Base-by-base conservation (phyloP, 2,329 filamentous ascomycete species). In the Cordyceps tenuipes region DNA sequence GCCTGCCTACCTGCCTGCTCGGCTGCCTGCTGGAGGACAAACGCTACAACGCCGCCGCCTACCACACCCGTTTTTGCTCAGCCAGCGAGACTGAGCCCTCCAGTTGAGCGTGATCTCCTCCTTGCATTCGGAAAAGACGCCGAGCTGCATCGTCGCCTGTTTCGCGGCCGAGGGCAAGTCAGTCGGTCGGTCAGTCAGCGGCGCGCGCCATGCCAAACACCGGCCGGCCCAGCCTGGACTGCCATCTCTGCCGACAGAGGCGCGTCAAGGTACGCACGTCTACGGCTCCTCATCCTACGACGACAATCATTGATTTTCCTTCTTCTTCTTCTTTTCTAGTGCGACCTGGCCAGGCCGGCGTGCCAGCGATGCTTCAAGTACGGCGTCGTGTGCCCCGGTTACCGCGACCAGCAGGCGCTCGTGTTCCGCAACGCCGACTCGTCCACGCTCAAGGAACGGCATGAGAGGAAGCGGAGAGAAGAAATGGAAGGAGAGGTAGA, bases 331-430 rank as follows among this genome's bases (percentile, higher is more conserved):
- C 23, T 23, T 23, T 17, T 43, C n/a, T 55, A 76, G 74, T 76
- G 74, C 59, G 74, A 76, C 61, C 72, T 76, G 17, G 69, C 54
- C 17, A 71, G 71, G n/a, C 74, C 74, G 5, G 67, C 67, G 7
- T 76, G 74, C 58, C 69, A 72, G 57, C 67, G 74, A 66, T 76
- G 74, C 63, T 67, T 70, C 67, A 76, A 75, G 61, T 76, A 76
- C 62, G 74, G 74, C 48, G 67, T 66, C 36, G 66, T 69, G 19
- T 76, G 74, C 21, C 74, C 74, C 0, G 74, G 74, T 3, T 76
- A 76, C 58, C 69, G 74, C 9, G 69, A 73, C 60, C 70, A 72
- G 56, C 68, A 74, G 29, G 73, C 73, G 49, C 69, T 76, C 39
- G 70, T 75, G 62, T 76, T 76, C 60, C 73, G 73, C 59, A 69